Base-by-base conservation (phyloP, 2,329 filamentous ascomycete genomes). In the Lachnellula cervina region DNA sequence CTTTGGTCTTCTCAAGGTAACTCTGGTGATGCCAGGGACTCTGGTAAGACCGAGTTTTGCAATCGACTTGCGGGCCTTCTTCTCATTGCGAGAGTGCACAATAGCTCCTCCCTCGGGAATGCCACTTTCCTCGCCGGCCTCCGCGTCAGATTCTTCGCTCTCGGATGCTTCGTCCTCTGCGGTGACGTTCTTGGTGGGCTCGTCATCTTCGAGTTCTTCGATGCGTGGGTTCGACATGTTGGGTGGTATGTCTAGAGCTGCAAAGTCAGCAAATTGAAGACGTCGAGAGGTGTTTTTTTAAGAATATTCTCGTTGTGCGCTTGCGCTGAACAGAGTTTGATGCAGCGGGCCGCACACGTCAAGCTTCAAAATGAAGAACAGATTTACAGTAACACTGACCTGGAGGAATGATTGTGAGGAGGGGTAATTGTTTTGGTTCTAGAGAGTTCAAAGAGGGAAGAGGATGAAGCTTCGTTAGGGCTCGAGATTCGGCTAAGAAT, bases 1-100 rank as follows among this genome's bases (percentile, higher is more conserved):
- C 87, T 99, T 99, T 70, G 95, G 95, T 77, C 95, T 85, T 78
- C 94, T 89, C 72, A 99, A 86, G 66, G 95, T 99, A 70, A 99
- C 95, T 73, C 94, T 88, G 71, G 94, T 99, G 78, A 99, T 99
- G 74, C 94, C 95, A 71, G 89, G 88, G 67, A 99, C 88, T 72
- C 93, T 91, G 83, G 90, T 94, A 74, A 99, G 81, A 74, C 96
- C 92, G 73, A 97, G 86, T 87, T 99, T 99, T 77, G 91, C 89
- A 74, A 99, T 96, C 72, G 92, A 91, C 86, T 99, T 99, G 80
- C 94, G 88, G 70, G 94, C 95, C 87, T 99, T 99, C 89, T 99
- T 99, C 88, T 99, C 94, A 81, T 97, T 97, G 77, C 94, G 91
- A 73, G 90, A 96, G 84, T 97, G 93, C 72, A 99, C 87, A 70